phyloP scores from a whole-genome alignment of 306 rosid species.

The Fagus crenata region DNA sequence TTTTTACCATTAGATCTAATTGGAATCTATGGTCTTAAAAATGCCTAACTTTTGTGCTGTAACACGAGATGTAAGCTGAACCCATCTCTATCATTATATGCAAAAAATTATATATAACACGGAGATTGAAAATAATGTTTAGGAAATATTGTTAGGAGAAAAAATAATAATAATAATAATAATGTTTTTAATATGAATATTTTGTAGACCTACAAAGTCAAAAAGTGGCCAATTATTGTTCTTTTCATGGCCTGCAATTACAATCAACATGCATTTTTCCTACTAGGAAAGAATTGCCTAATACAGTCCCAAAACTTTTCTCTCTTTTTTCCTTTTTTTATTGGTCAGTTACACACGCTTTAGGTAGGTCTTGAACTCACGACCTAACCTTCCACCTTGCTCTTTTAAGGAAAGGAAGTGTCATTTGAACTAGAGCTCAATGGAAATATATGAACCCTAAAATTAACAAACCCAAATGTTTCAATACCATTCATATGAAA shows the following conservation, averaged over 20 bases:
- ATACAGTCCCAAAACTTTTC: not conserved
- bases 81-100: too few relatives aligned
- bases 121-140: not conserved
- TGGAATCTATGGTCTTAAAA: too few relatives aligned
- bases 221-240: not conserved
- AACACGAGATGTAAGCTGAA: too few relatives aligned
- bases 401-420: too few relatives aligned
- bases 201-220: slow-evolving; percentile 7
- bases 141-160: not conserved
- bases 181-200: slow-evolving; percentile 3
- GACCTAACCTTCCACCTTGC: too few relatives aligned
- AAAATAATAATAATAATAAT: not conserved
- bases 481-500: not conserved
- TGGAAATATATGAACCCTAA: not conserved
- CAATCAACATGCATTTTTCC: slow-evolving; percentile 13
- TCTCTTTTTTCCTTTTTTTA: too few relatives aligned
- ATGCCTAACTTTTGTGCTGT: too few relatives aligned
- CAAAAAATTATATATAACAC: not conserved
- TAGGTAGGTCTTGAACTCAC: too few relatives aligned
- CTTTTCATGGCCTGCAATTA: not conserved
- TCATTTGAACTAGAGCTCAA: too few relatives aligned
- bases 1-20: too few relatives aligned
- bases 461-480: slow-evolving; percentile 5
- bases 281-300: slow-evolving; percentile 17
- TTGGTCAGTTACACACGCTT: too few relatives aligned